These are phyloP conservation scores for Fusarium dlaminii DNA, from an alignment of 2,329 filamentous ascomycete genomes.

Conservation along the genomic window DNA sequence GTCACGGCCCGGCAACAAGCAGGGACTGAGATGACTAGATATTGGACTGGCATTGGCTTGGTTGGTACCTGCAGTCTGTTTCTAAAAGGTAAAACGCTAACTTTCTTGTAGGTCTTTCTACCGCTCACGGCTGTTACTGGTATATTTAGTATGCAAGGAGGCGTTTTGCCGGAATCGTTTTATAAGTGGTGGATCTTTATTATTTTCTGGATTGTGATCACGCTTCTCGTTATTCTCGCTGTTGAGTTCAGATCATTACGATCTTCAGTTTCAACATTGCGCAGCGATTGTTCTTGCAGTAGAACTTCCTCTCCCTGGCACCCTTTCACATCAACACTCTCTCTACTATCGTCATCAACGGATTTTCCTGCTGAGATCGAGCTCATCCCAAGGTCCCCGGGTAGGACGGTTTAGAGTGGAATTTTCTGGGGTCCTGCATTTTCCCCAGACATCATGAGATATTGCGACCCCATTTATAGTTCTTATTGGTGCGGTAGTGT, in stretches of 20 bases:
- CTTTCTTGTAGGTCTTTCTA: background rate
- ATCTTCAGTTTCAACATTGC: background rate
- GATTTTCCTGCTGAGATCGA: background rate
- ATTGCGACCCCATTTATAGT: background rate
- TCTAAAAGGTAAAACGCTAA: rapidly evolving
- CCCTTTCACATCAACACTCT: background rate
- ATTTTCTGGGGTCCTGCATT: background rate
- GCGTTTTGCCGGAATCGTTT: background rate
- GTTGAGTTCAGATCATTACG: background rate
- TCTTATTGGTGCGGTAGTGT: background rate
- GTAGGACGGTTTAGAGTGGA: background rate
- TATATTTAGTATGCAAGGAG: constrained; percentile 2
- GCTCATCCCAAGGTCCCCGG: background rate
- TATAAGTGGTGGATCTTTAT: background rate
- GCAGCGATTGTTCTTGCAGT: background rate
- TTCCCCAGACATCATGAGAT: background rate
- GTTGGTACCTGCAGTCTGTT: background rate
- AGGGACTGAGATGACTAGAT: background rate
- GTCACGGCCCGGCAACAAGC: background rate
- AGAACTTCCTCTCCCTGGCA: no score
- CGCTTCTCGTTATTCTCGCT: background rate
- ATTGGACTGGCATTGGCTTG: background rate
- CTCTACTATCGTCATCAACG: background rate
- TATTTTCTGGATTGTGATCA: background rate
- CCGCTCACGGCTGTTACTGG: background rate